Conservation (phyloP, 192 early-diverging fungal genomes). For the Rhizoclosmatium globosum region DNA sequence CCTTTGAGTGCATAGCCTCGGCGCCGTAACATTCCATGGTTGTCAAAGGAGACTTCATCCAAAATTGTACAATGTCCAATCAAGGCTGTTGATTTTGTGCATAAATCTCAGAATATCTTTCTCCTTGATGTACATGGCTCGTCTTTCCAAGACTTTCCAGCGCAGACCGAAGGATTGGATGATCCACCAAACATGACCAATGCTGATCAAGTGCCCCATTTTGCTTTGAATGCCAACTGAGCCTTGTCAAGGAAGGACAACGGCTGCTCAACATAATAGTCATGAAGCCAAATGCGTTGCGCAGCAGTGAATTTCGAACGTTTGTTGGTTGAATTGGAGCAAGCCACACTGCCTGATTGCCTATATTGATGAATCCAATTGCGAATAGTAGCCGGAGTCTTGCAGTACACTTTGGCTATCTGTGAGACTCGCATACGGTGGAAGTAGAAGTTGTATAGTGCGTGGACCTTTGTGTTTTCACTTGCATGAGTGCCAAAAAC, state of each 20-base stretch:
- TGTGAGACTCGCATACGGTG: slow-evolving; percentile 7
- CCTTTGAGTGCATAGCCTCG: slow-evolving; percentile 34
- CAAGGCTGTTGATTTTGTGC: slow-evolving; percentile 9
- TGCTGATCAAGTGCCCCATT: not conserved
- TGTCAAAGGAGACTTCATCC: slow-evolving; percentile 45
- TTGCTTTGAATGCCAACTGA: not conserved
- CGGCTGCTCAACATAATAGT: not conserved
- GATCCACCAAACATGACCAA: not conserved
- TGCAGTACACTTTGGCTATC: not conserved
- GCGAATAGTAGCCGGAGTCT: not conserved
- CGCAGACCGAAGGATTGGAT: not conserved
- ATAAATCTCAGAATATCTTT: slow-evolving; percentile 10
- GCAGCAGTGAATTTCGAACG: not conserved
- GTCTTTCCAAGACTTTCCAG: not conserved
- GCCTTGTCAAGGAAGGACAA: slow-evolving; percentile 9
- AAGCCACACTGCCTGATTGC: not conserved
- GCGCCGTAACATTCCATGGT: slow-evolving; percentile 14
- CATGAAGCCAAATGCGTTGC: not conserved
- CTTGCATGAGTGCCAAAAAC: slow-evolving; percentile 3
- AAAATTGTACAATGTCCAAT: slow-evolving; percentile 29
- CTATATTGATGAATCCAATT: slow-evolving; percentile 9
- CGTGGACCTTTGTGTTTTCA: slow-evolving; percentile 19
- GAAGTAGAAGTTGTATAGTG: not conserved
- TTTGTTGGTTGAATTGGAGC: not conserved
- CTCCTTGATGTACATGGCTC: slow-evolving; percentile 13